phyloP scores from a whole-genome alignment of 257 asterid genomes.

The Jacaranda copaia region DNA sequence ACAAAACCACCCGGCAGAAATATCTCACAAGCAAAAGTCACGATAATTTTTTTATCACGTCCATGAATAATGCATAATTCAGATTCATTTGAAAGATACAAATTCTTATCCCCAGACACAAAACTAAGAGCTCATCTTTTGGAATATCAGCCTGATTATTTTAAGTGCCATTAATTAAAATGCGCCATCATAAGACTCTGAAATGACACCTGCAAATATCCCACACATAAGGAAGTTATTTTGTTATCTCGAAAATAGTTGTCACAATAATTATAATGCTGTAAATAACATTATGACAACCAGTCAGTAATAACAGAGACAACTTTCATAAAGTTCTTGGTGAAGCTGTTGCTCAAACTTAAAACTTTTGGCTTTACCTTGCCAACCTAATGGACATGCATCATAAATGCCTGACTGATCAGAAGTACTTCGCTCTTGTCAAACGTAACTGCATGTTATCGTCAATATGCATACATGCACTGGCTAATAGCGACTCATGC shows the following conservation, averaged over 20 bases:
- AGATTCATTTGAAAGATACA: slow-evolving; percentile 13
- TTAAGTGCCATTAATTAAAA: not conserved
- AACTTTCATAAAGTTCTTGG: not conserved
- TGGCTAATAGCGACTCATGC: not conserved
- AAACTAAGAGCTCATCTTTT: not conserved
- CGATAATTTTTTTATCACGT: not conserved
- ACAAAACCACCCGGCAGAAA: slow-evolving; percentile 13
- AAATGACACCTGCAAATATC: slow-evolving; percentile 63
- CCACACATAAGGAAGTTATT: slow-evolving; percentile 20
- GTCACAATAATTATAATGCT: not conserved
- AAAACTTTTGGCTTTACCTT: not conserved
- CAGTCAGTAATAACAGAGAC: not conserved
- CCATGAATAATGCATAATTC: not conserved
- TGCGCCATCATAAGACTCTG: slow-evolving; percentile 44
- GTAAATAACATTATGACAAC: not conserved
- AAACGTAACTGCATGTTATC: not conserved
- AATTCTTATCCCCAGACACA: not conserved
- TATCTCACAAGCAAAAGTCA: not conserved
- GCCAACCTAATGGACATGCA: too few relatives aligned
- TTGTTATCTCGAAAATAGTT: not conserved
- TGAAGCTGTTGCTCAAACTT: not conserved
- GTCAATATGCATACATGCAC: not conserved
- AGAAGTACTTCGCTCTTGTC: not conserved
- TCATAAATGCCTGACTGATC: not conserved
- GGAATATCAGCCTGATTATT: not conserved